phyloP scores from a whole-genome alignment of 352 stramenopile genomes.

The Pythium coloratum region DNA sequence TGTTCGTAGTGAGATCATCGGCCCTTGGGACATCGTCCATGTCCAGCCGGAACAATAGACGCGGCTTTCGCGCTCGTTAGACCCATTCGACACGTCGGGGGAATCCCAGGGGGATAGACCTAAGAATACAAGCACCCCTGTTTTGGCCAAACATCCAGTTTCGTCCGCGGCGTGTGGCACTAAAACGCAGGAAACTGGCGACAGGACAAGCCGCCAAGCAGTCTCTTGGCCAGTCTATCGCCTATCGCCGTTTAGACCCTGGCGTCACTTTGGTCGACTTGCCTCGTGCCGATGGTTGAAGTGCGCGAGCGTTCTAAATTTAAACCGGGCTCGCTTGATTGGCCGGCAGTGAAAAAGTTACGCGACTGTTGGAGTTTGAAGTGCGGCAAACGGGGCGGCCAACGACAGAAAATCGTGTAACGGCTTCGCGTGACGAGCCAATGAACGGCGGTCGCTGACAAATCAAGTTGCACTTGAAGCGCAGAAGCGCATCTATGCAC shows the following conservation, averaged over 20 bases:
- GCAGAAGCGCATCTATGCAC: constrained; percentile 9
- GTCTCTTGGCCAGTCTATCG: not conserved
- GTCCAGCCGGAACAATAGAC: constrained; percentile 30
- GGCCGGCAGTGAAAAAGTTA: not conserved
- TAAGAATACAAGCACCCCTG: not conserved
- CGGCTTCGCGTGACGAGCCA: constrained; percentile 3
- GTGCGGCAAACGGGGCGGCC: not conserved
- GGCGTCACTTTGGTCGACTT: not conserved
- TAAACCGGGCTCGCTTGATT: constrained; percentile 14
- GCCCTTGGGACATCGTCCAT: constrained; percentile 91
- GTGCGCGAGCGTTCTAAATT: constrained; percentile 17
- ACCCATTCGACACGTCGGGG: not conserved
- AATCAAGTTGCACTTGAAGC: constrained; percentile 13
- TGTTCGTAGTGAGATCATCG: constrained; percentile 75
- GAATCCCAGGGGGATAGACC: not conserved
- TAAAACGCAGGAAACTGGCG: not conserved
- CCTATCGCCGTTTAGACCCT: not conserved
- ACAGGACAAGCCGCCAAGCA: not conserved
- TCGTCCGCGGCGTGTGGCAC: not conserved
- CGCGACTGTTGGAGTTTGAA: not conserved
- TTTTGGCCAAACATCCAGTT: not conserved
- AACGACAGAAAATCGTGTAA: not conserved
- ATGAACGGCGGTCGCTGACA: constrained; percentile 2
- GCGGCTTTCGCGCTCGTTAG: not conserved
- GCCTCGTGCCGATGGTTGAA: not conserved